Evolutionary conservation across 2,329 filamentous ascomycete genomes (phyloP), one percentile per base, ranked within the genome.

Genomic region (Colletotrichum caudatum): DNA sequence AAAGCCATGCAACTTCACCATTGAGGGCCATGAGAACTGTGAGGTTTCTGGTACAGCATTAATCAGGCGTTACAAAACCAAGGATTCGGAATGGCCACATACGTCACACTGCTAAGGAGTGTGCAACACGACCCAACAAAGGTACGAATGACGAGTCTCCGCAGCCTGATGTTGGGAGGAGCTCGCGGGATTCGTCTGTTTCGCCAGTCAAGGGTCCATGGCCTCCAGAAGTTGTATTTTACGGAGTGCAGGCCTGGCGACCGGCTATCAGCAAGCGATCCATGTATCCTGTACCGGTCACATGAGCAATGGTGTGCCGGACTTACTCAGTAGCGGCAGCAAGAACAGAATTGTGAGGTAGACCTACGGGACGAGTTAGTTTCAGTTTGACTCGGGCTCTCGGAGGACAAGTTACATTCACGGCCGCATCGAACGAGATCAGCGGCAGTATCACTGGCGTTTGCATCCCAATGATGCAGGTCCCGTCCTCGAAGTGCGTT

Each of bases 111-210:
- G 14, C 69, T 71, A 0, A 68, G 11, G 4, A 71, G 58, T 0
- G 69, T 71, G 20, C 69, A 71, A 29, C 69, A 71, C 9, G 69
- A 71, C 9, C 69, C 69, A 2, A 71, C 68, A 33, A 71, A 71
- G 8, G 69, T 71, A 0, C 69, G 69, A 16, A 71, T 63, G 5
- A 71, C 69, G 16, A 71, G 58, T 46, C 33, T 66, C 20, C 69
- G 57, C 7, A 71, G 58, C 12, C 69, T 41, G 5, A 71, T 9
- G 5, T 71, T 71, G 2, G 69, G 69, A 11, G 69, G 69, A 0
- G 69, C 64, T 33, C 69, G 26, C 5, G 64, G 64, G 5, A 71
- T 67, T 3, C 64, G 64, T n/a, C 51, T 35, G 2, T 68, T 68
- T 2, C 58, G 54, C 69, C 69, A 71, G 14, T 71, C 69, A 4